Percentiles rank a stretch among this genome's conserved stretches.
phyloP scores from a whole-genome alignment of 257 asterid genomes.

The Solanum verrucosum region DNA sequence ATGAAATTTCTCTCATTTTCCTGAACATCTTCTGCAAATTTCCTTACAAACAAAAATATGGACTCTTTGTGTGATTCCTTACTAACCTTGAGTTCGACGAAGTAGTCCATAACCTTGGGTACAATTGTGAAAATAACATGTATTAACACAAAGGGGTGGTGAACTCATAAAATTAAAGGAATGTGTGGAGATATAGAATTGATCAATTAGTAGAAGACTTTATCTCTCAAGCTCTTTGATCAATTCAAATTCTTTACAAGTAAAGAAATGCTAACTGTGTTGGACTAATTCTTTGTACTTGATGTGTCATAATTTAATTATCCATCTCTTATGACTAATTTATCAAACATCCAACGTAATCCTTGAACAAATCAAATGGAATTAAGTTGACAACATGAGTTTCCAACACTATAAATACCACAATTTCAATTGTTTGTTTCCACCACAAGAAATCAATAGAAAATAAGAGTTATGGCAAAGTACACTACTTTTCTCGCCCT shows the following conservation, averaged over 20 bases:
- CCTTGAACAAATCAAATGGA: background rate
- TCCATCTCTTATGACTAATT: background rate
- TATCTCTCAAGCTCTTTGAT: background rate
- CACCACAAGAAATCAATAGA: background rate
- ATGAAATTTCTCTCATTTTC: too few species aligned
- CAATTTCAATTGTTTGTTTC: background rate
- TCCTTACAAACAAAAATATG: too few species aligned
- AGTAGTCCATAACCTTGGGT: too few species aligned
- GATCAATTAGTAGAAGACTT: background rate
- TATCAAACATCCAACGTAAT: background rate
- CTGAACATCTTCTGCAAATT: too few species aligned
- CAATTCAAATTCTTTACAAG: background rate
- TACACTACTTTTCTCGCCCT: background rate
- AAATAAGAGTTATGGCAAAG: background rate
- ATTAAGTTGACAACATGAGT: background rate
- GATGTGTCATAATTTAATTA: background rate
- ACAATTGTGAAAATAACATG: too few species aligned
- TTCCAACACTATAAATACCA: background rate
- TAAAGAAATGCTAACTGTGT: background rate
- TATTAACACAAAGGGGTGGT: background rate
- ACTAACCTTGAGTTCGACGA: too few species aligned
- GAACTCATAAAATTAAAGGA: background rate
- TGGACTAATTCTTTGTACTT: background rate
- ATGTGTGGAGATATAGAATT: background rate
- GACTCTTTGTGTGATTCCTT: too few species aligned